Percentiles rank a stretch among this genome's conserved stretches.
Evolutionary conservation across 805 yeast genomes (phyloP).

Genomic region (Candida michaelii): DNA sequence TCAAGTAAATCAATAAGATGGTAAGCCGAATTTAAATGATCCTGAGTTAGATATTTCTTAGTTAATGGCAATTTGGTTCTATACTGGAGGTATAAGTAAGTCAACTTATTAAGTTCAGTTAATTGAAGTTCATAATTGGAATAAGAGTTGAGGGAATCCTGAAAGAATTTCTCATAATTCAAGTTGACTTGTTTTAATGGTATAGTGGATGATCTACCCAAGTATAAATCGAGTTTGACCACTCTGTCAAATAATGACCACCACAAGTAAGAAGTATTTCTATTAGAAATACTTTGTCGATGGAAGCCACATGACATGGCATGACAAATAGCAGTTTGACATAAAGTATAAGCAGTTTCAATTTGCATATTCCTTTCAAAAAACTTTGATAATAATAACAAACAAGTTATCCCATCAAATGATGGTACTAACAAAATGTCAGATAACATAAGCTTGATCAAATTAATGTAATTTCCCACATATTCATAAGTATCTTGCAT

Average conservation of each 20-base stretch:
- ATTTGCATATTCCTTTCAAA: constrained; percentile 15
- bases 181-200: constrained; percentile 9
- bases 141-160: not conserved
- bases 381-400: constrained; percentile 8
- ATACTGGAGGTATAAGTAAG: constrained; percentile 7
- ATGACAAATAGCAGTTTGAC: constrained; percentile 12
- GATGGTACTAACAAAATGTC: constrained; percentile 12
- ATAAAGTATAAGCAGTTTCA: constrained; percentile 12
- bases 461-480: constrained; percentile 9
- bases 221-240: constrained; percentile 8
- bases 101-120: constrained; percentile 11
- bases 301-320: constrained; percentile 14
- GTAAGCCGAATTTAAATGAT: not conserved
- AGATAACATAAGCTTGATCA: constrained; percentile 11
- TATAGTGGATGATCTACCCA: constrained; percentile 12
- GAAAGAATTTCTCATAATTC: constrained; percentile 7
- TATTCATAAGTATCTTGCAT: constrained; percentile 12
- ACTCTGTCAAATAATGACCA: constrained; percentile 13
- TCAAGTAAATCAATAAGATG: constrained; percentile 2
- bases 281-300: constrained; percentile 10
- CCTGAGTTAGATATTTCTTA: constrained; percentile 5
- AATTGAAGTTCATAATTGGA: constrained; percentile 4
- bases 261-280: constrained; percentile 11
- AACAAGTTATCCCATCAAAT: constrained; percentile 10
- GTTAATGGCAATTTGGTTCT: constrained; percentile 9